Conservation (phyloP, 1,284 basidiomycete genomes). For the Coniophora puteana region DNA sequence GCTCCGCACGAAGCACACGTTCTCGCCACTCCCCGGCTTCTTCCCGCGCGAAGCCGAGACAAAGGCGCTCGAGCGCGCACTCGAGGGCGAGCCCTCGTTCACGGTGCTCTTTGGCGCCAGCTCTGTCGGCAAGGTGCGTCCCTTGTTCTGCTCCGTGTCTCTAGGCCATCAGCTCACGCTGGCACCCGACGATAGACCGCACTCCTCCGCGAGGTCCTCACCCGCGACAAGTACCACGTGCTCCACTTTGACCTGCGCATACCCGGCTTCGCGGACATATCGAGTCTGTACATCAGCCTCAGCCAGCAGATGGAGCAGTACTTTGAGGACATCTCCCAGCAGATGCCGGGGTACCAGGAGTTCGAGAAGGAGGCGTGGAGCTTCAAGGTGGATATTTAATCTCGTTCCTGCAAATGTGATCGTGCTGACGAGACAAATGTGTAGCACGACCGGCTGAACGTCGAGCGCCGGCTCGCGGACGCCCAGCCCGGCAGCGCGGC, state of each 20-base stretch:
- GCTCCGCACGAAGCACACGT: slow-evolving; percentile 71
- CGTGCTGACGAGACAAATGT: slow-evolving; percentile 5
- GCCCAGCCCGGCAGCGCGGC: slow-evolving; percentile 30
- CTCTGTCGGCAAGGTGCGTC: slow-evolving; percentile 69
- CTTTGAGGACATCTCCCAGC: slow-evolving; percentile 60
- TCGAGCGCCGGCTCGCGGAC: slow-evolving; percentile 57
- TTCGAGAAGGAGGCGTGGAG: slow-evolving; percentile 72
- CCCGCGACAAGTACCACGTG: slow-evolving; percentile 64
- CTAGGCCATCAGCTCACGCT: neutral
- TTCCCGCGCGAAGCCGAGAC: slow-evolving; percentile 65
- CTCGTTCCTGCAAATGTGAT: slow-evolving; percentile 1
- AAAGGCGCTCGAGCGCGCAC: slow-evolving; percentile 54
- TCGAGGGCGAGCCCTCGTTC: slow-evolving; percentile 73
- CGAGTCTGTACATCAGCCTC: slow-evolving; percentile 70
- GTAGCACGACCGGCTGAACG: slow-evolving; percentile 69
- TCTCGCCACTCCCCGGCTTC: slow-evolving; percentile 71
- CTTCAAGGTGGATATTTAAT: slow-evolving; percentile 56
- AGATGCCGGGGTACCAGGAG: slow-evolving; percentile 63
- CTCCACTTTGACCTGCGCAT: slow-evolving; percentile 82
- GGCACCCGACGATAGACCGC: slow-evolving; percentile 49
- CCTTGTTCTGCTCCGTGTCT: slow-evolving; percentile 7
- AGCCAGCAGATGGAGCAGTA: slow-evolving; percentile 79
- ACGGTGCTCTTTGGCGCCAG: slow-evolving; percentile 81
- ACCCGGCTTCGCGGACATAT: slow-evolving; percentile 76
- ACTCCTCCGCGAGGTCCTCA: slow-evolving; percentile 72